phyloP scores from a whole-genome alignment of 495 filamentous ascomycete genomes.

The Lindgomyces ingoldianus region DNA sequence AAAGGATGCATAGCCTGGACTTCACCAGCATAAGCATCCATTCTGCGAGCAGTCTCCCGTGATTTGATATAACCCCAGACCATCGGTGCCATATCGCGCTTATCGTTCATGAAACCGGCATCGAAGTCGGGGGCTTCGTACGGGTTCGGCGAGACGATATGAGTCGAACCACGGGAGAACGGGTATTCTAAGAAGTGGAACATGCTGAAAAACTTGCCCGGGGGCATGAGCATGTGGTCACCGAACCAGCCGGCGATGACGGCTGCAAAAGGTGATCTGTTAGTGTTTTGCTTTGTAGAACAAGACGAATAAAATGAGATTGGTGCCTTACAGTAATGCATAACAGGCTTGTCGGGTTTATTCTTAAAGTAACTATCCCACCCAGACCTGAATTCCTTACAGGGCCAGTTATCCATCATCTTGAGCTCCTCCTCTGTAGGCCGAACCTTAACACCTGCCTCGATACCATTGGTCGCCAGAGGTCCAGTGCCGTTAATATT shows the following conservation, averaged over 20 bases:
- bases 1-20: constrained; percentile 57
- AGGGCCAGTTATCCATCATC: constrained; percentile 55
- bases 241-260: constrained; percentile 46
- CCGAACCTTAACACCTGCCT: constrained; percentile 78
- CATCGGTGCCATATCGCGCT: constrained; percentile 80
- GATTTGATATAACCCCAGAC: constrained; percentile 86
- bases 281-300: background rate
- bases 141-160: constrained; percentile 69
- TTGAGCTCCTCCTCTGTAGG: constrained; percentile 69
- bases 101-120: constrained; percentile 83
- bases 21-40: constrained; percentile 78
- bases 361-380: constrained; percentile 85
- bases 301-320: too few species aligned
- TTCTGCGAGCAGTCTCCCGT: constrained; percentile 76
- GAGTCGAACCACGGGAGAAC: constrained; percentile 72
- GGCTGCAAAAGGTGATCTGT: constrained; percentile 8
- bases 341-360: constrained; percentile 83
- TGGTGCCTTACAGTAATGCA: constrained; percentile 57
- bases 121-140: constrained; percentile 80
- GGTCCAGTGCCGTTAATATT: constrained; percentile 77
- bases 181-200: constrained; percentile 86
- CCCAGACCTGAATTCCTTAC: constrained; percentile 65
- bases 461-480: constrained; percentile 81
- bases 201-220: constrained; percentile 84
- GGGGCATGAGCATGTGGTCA: constrained; percentile 51